Evolutionary conservation across 1,139 yeast species (phyloP).

Genomic region (Saccharomycopsis hybrid): DNA sequence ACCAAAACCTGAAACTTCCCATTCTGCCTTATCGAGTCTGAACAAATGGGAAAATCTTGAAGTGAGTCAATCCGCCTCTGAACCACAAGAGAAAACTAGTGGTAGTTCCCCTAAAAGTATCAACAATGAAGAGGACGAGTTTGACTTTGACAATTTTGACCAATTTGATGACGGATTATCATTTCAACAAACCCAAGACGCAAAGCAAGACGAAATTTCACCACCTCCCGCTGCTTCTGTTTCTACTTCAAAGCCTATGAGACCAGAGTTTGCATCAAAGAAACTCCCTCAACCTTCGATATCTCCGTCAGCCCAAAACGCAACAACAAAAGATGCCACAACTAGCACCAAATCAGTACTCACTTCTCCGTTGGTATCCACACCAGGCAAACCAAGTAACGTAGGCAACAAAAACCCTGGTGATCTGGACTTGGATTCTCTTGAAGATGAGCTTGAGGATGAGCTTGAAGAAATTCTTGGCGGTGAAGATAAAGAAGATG

Average conservation of each 20-base stretch:
- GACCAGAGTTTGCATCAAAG: slow-evolving; percentile 1
- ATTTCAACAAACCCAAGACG: too few relatives aligned
- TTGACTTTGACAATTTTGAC: slow-evolving; percentile 18
- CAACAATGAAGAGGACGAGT: slow-evolving; percentile 11
- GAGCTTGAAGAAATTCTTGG: slow-evolving; percentile 15
- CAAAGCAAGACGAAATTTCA: too few relatives aligned
- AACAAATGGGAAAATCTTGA: slow-evolving; percentile 7
- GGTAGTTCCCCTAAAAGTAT: too few relatives aligned
- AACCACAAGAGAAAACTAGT: too few relatives aligned
- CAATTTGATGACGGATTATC: slow-evolving; percentile 18
- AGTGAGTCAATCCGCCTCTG: not conserved
- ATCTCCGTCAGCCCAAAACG: too few relatives aligned
- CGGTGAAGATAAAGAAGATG: slow-evolving; percentile 11
- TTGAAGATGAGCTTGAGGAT: slow-evolving; percentile 33
- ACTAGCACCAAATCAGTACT: too few relatives aligned
- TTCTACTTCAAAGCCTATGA: too few relatives aligned
- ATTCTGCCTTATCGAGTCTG: too few relatives aligned
- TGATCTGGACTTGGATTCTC: slow-evolving; percentile 43
- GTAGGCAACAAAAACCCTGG: slow-evolving; percentile 70
- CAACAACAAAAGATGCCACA: not conserved
- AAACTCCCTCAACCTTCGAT: too few relatives aligned
- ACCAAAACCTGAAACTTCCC: not conserved
- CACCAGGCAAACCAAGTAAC: not conserved
- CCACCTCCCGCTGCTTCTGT: too few relatives aligned
- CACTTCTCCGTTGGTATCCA: not conserved